Evolutionary conservation across 2,329 filamentous ascomycete genomes (phyloP).

Genomic region (Alternaria burnsii): DNA sequence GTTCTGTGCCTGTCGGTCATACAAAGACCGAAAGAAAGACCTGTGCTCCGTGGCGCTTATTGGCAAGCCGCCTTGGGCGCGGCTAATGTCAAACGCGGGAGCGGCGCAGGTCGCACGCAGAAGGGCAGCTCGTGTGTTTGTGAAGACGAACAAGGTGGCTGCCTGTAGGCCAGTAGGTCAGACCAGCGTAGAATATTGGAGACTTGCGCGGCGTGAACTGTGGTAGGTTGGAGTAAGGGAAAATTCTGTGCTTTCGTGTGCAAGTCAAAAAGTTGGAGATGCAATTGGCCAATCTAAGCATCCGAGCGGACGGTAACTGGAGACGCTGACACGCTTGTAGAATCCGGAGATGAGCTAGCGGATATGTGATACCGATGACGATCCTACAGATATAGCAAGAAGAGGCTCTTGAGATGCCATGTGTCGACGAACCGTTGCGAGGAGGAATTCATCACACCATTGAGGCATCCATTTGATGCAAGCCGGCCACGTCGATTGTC

Average conservation of each 20-base stretch:
- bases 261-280: neutral
- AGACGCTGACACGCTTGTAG: constrained; percentile 11
- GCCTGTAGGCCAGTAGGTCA: constrained; percentile 5
- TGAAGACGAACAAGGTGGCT: constrained; percentile 11
- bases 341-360: constrained; percentile 22
- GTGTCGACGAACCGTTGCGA: constrained; percentile 10
- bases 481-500: constrained; percentile 39
- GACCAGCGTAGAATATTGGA: neutral
- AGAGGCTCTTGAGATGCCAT: constrained; percentile 19
- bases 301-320: constrained; percentile 26
- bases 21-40: constrained; percentile 6
- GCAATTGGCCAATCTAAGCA: constrained; percentile 18
- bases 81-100: constrained; percentile 29
- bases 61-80: constrained; percentile 19
- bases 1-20: constrained; percentile 10
- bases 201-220: constrained; percentile 4
- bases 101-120: constrained; percentile 18
- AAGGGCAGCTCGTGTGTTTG: constrained; percentile 6
- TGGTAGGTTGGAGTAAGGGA: constrained; percentile 12
- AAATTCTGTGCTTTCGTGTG: neutral
- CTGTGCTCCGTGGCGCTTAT: constrained; percentile 15
- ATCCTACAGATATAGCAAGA: neutral
- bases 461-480: constrained; percentile 29
- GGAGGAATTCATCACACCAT: neutral
- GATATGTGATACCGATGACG: constrained; percentile 11